phyloP scores from a whole-genome alignment of 2,329 filamentous ascomycete species.

The Thermochaetoides dissita region DNA sequence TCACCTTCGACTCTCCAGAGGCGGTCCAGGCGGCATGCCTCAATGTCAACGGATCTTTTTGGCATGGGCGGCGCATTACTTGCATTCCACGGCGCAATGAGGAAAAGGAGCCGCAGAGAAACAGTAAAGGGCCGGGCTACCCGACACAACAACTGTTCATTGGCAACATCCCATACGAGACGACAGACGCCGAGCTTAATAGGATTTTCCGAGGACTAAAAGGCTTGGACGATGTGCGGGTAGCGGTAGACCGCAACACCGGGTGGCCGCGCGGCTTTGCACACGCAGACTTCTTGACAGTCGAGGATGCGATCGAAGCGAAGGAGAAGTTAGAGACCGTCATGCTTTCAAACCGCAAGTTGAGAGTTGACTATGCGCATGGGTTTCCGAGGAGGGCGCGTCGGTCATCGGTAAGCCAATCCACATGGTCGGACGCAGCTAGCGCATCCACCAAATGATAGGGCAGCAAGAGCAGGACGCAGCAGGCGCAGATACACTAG shows the following conservation, averaged over 20 bases:
- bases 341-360: conserved; percentile 48
- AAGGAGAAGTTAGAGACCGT: conserved; percentile 40
- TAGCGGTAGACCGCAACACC: conserved; percentile 68
- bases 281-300: conserved; percentile 64
- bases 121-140: neutral
- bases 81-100: conserved; percentile 13
- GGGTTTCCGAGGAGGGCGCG: conserved; percentile 4
- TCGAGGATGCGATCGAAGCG: conserved; percentile 50
- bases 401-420: too few relatives aligned
- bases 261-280: conserved; percentile 74
- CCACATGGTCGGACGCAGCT: too few relatives aligned
- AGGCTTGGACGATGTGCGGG: conserved; percentile 61
- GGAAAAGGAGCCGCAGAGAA: neutral
- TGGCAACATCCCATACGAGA: conserved; percentile 75
- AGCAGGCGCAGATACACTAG: too few relatives aligned
- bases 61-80: conserved; percentile 24
- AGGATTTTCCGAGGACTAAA: conserved; percentile 56
- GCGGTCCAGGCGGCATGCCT: conserved; percentile 15
- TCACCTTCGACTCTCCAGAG: conserved; percentile 17
- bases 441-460: too few relatives aligned
- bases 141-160: conserved; percentile 47
- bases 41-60: conserved; percentile 23
- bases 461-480: too few relatives aligned
- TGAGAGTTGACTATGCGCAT: conserved; percentile 51
- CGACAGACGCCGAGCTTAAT: conserved; percentile 72